These are phyloP conservation scores for Blastocystis sp. DNA, from an alignment of 352 stramenopile genomes.

Conservation along the genomic window DNA sequence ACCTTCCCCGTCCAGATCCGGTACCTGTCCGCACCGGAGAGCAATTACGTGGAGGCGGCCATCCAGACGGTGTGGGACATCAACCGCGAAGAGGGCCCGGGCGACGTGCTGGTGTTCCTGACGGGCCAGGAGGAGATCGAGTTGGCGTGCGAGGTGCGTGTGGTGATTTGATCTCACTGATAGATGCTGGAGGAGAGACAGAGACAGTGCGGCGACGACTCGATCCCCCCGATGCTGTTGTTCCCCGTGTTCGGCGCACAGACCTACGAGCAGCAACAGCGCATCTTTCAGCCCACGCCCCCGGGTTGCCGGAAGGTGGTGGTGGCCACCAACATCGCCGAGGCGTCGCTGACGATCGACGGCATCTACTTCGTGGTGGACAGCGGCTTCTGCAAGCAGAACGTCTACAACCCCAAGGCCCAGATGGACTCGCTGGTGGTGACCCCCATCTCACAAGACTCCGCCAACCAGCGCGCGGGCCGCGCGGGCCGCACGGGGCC, in stretches of 20 bases:
- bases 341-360: slow-evolving; percentile 98
- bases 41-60: slow-evolving; percentile 94
- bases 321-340: slow-evolving; percentile 99
- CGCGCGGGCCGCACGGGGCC: slow-evolving; percentile 93
- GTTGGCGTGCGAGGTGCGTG: slow-evolving; percentile 67
- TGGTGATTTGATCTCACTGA: no score
- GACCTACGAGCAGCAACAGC: slow-evolving; percentile 95
- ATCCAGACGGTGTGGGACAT: slow-evolving; percentile 99
- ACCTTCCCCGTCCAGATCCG: slow-evolving; percentile 95
- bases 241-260: slow-evolving; percentile 94
- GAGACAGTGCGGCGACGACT: slow-evolving; percentile 27
- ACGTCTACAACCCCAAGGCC: slow-evolving; percentile 96
- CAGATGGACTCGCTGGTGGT: slow-evolving; percentile 98
- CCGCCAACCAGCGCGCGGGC: slow-evolving; percentile 90
- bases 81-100: slow-evolving; percentile 91
- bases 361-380: slow-evolving; percentile 90
- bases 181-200: slow-evolving; percentile 59
- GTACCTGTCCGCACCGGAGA: slow-evolving; percentile 96
- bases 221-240: slow-evolving; percentile 94
- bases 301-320: slow-evolving; percentile 90
- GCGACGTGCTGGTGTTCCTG: slow-evolving; percentile 97
- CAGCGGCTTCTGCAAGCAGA: slow-evolving; percentile 88
- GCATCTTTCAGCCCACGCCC: slow-evolving; percentile 95
- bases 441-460: slow-evolving; percentile 94
- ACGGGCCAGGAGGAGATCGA: slow-evolving; percentile 83